These are phyloP conservation scores for Symbiodinium pilosum DNA, from an alignment of 73 alveolate genomes.

Conservation along the genomic window DNA sequence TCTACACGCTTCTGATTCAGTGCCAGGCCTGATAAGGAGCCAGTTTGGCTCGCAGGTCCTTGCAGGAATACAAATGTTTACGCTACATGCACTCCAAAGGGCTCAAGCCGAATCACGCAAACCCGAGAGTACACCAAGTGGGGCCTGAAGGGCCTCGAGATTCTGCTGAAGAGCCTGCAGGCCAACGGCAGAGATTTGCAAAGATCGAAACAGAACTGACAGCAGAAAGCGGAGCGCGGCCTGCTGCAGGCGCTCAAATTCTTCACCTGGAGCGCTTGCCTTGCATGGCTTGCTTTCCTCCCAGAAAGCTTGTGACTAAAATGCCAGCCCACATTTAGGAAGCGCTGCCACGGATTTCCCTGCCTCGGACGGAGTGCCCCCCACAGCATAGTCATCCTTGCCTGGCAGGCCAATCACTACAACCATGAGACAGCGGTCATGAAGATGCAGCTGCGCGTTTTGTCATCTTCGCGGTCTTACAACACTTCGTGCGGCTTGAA, in stretches of 20 bases:
- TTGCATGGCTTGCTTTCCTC: too few species aligned
- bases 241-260: conserved; percentile 88
- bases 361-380: conserved; percentile 69
- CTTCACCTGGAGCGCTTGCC: conserved; percentile 24
- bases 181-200: too few species aligned
- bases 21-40: conserved; percentile 64
- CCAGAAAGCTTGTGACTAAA: too few species aligned
- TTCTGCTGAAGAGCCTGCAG: conserved; percentile 90
- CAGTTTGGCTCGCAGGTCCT: conserved; percentile 70
- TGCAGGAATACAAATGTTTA: neutral
- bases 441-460: too few species aligned
- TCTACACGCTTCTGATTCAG: neutral
- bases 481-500: too few species aligned
- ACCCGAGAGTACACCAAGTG: too few species aligned
- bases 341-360: neutral
- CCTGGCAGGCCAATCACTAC: conserved; percentile 13
- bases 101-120: too few species aligned
- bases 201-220: neutral
- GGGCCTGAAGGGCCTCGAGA: conserved; percentile 66
- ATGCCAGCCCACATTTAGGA: neutral
- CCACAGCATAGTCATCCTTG: conserved; percentile 83
- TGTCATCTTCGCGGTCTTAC: too few species aligned
- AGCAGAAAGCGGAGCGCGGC: neutral
- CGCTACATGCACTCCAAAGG: too few species aligned
- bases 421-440: neutral